These are phyloP conservation scores for Stenogyne calaminthoides DNA, from an alignment of 305 asterid species.

Conservation along the genomic window DNA sequence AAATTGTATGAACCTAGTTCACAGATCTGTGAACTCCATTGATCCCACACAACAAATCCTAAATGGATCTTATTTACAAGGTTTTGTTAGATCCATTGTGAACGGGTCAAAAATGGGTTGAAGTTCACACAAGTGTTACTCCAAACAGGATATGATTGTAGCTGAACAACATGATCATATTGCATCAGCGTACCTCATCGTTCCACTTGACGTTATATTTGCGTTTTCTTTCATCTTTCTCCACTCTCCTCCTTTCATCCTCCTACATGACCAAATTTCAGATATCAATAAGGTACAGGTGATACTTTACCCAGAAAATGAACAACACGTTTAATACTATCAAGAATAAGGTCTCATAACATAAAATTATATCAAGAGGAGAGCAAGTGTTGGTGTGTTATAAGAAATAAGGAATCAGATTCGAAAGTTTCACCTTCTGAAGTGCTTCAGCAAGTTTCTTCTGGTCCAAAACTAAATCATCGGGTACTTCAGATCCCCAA, in stretches of 20 bases:
- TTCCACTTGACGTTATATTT: conserved; percentile 93
- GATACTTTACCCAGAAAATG: neutral
- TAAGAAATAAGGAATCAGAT: neutral
- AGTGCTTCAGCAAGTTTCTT: conserved; percentile 71
- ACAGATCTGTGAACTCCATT: neutral
- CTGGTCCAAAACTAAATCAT: conserved; percentile 77
- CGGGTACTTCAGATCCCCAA: conserved; percentile 96
- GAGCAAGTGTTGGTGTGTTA: neutral
- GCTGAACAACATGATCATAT: neutral
- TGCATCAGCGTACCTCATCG: conserved; percentile 58
- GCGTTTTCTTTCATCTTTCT: conserved; percentile 88
- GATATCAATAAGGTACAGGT: conserved; percentile 15
- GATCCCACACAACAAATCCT: neutral
- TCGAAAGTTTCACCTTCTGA: conserved; percentile 59
- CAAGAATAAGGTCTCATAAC: neutral
- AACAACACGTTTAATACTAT: neutral
- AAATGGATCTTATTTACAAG: neutral
- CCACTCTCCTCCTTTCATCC: conserved; percentile 83
- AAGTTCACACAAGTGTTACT: too few species aligned
- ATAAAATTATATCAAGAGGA: neutral
- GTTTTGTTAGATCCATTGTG: too few species aligned
- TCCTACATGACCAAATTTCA: conserved; percentile 48
- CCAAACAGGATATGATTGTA: too few species aligned
- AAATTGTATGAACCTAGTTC: neutral
- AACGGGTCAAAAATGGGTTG: neutral